phyloP scores from a whole-genome alignment of 257 asterid species.

The Dorcoceras hygrometricum region DNA sequence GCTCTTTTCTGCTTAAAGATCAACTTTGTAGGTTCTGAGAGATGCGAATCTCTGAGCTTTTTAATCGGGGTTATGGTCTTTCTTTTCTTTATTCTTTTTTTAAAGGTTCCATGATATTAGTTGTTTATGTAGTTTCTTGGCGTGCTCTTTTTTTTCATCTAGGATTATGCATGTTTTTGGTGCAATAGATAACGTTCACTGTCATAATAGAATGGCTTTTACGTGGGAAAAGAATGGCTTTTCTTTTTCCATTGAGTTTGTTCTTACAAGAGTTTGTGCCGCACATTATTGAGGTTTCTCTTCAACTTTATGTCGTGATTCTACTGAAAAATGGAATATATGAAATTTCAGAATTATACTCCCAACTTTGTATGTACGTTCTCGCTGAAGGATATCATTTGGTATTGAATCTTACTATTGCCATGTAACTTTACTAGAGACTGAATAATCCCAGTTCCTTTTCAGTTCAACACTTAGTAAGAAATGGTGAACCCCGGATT shows the following conservation, averaged over 20 bases:
- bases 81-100: not conserved
- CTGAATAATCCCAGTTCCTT: slow-evolving; percentile 17
- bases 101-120: slow-evolving; percentile 3
- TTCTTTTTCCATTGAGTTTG: slow-evolving; percentile 11
- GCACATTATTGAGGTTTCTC: not conserved
- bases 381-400: slow-evolving; percentile 7
- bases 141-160: not conserved
- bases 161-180: slow-evolving; percentile 20
- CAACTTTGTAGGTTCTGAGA: slow-evolving; percentile 9
- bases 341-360: slow-evolving; percentile 1
- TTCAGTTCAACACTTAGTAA: slow-evolving; percentile 10
- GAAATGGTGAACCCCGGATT: slow-evolving; percentile 64
- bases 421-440: slow-evolving; percentile 21
- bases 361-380: not conserved
- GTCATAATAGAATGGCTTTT: not conserved
- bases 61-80: not conserved
- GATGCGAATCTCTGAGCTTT: slow-evolving; percentile 16
- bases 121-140: slow-evolving; percentile 3
- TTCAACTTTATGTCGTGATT: not conserved
- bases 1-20: not conserved
- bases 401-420: not conserved
- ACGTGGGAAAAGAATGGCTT: not conserved
- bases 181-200: not conserved
- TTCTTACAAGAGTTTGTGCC: not conserved
- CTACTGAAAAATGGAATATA: not conserved